Conservation (phyloP, 2,329 filamentous ascomycete genomes). For the Xylaria sp. region DNA sequence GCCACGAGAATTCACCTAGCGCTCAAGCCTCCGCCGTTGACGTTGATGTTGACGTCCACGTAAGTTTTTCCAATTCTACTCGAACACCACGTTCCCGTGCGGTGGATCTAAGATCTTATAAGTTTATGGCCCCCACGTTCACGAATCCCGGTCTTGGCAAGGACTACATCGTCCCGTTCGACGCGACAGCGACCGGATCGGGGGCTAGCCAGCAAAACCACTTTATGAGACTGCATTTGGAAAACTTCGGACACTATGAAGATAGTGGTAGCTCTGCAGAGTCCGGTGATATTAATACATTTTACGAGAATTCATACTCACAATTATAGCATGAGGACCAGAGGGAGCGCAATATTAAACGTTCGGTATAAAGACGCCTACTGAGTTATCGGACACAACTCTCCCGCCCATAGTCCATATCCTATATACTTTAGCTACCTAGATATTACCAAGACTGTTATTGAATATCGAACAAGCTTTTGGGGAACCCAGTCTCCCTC, state of each 20-base stretch:
- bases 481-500: too few species aligned
- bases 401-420: too few species aligned
- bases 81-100: background rate
- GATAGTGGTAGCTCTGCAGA: background rate
- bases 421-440: too few species aligned
- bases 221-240: slow-evolving; percentile 26
- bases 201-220: slow-evolving; percentile 1
- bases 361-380: too few species aligned
- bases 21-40: background rate
- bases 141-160: slow-evolving; percentile 21
- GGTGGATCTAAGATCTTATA: slow-evolving; percentile 31
- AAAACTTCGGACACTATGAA: slow-evolving; percentile 20
- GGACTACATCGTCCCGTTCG: background rate
- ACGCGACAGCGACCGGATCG: background rate
- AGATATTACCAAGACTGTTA: too few species aligned
- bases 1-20: background rate
- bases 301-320: background rate
- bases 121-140: slow-evolving; percentile 29
- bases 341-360: too few species aligned
- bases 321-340: too few species aligned
- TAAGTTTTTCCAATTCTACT: background rate
- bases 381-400: too few species aligned
- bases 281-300: background rate
- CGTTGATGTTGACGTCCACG: background rate
- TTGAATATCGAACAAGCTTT: too few species aligned